These are phyloP conservation scores for Apiospora rasikravindrae DNA, from an alignment of 2,329 filamentous ascomycete species.

Conservation along the genomic window DNA sequence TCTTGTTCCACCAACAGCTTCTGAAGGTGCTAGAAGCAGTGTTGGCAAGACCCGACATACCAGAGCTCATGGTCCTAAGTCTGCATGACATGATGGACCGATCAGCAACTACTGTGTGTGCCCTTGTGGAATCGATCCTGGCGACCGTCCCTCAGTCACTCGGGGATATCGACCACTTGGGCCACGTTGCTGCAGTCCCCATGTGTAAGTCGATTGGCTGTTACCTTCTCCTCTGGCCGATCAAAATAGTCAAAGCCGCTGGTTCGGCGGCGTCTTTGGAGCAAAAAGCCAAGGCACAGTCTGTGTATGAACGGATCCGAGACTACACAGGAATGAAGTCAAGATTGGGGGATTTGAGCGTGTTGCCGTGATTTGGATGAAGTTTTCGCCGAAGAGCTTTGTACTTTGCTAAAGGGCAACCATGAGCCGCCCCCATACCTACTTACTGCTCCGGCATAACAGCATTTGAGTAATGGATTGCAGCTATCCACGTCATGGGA, in stretches of 20 bases:
- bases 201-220: conserved; percentile 41
- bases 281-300: conserved; percentile 36
- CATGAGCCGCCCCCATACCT: not conserved
- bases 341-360: conserved; percentile 36
- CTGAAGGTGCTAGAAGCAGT: conserved; percentile 35
- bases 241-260: conserved; percentile 40
- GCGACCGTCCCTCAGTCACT: conserved; percentile 44
- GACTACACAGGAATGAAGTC: conserved; percentile 46
- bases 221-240: conserved; percentile 46
- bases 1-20: conserved; percentile 43
- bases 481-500: not conserved
- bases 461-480: not conserved
- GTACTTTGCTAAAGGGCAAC: not conserved
- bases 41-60: conserved; percentile 22
- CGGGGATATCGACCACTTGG: conserved; percentile 41
- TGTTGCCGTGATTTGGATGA: conserved; percentile 23
- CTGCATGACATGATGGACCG: conserved; percentile 26
- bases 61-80: conserved; percentile 22
- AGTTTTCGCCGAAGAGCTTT: not conserved
- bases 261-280: conserved; percentile 29
- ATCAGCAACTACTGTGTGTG: conserved; percentile 34
- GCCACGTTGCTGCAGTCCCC: conserved; percentile 28
- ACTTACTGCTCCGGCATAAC: not conserved
- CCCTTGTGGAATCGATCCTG: conserved; percentile 40
- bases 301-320: conserved; percentile 44